phyloP scores from a whole-genome alignment of 1,139 yeast species.

The Taphrina flavorubra region DNA sequence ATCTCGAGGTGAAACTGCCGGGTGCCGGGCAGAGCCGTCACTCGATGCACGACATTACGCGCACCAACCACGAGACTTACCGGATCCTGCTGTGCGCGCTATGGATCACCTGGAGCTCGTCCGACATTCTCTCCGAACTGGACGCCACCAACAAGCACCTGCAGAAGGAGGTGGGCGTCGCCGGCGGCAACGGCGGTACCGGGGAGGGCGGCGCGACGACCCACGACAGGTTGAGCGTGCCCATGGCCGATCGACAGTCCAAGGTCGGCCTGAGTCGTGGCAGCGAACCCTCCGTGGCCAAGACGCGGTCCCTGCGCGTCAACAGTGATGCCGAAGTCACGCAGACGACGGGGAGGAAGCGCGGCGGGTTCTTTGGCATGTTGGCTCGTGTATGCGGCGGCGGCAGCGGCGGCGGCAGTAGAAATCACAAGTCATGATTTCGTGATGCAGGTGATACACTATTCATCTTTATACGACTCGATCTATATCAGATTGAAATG shows the following conservation, averaged over 20 bases:
- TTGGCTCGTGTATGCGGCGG: conserved; percentile 11
- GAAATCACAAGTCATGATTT: not conserved
- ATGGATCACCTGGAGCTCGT: conserved; percentile 37
- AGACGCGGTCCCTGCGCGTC: not conserved
- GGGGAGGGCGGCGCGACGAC: not conserved
- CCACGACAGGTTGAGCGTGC: not conserved
- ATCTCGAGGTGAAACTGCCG: conserved; percentile 4
- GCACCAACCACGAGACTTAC: not conserved
- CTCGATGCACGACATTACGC: conserved; percentile 32
- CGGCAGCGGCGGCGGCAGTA: not conserved
- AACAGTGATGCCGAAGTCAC: conserved; percentile 3
- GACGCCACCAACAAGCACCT: conserved; percentile 5
- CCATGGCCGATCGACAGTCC: conserved; percentile 19
- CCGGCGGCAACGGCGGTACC: not conserved
- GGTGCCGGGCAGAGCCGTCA: not conserved
- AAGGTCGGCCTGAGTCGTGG: conserved; percentile 14
- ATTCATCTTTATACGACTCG: too few relatives aligned
- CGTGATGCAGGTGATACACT: not conserved
- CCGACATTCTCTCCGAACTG: conserved; percentile 8
- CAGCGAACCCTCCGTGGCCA: conserved; percentile 3
- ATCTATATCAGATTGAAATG: too few relatives aligned
- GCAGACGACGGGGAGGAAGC: not conserved
- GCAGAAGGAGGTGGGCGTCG: not conserved
- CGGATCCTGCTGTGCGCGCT: conserved; percentile 26
- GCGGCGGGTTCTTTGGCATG: not conserved